These are phyloP conservation scores for Zoysia matrella DNA, from an alignment of 202 grass and related monocot genomes.

Conservation along the genomic window DNA sequence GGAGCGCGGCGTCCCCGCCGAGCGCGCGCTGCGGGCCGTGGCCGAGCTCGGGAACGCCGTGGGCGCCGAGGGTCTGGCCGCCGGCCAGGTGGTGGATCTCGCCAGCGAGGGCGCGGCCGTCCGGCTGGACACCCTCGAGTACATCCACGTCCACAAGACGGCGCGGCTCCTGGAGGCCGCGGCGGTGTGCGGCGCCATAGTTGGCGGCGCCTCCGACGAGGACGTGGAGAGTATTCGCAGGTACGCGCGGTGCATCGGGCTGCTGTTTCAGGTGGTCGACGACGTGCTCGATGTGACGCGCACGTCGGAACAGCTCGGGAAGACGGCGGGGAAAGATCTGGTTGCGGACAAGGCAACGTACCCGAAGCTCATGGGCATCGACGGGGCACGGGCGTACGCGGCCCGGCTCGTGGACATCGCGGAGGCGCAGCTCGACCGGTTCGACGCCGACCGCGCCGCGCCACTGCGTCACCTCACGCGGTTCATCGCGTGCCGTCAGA, in stretches of 20 bases:
- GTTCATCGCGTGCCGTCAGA: too few species aligned
- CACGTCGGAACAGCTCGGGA: background rate
- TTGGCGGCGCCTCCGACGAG: background rate
- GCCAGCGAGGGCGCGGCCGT: background rate
- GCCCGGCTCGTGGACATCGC: too few species aligned
- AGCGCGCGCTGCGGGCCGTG: too few species aligned
- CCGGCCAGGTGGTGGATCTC: background rate
- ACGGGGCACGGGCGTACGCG: too few species aligned
- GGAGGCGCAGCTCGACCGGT: too few species aligned
- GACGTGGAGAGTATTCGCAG: background rate
- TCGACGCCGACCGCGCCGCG: too few species aligned
- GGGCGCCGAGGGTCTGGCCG: background rate
- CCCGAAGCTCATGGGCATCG: too few species aligned
- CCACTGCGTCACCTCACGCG: too few species aligned
- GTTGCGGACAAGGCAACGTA: too few species aligned
- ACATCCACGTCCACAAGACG: background rate
- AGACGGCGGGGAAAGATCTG: background rate
- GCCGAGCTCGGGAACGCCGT: too few species aligned
- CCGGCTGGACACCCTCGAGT: background rate
- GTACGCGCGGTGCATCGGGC: background rate
- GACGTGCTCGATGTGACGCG: too few species aligned
- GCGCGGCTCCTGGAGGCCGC: background rate
- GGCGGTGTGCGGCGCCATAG: background rate
- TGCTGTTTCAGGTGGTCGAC: background rate
- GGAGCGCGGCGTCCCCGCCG: too few species aligned